Evolutionary conservation across 768 basidiomycete species (phyloP).

Genomic region (Lactarius pseudohatsudake): DNA sequence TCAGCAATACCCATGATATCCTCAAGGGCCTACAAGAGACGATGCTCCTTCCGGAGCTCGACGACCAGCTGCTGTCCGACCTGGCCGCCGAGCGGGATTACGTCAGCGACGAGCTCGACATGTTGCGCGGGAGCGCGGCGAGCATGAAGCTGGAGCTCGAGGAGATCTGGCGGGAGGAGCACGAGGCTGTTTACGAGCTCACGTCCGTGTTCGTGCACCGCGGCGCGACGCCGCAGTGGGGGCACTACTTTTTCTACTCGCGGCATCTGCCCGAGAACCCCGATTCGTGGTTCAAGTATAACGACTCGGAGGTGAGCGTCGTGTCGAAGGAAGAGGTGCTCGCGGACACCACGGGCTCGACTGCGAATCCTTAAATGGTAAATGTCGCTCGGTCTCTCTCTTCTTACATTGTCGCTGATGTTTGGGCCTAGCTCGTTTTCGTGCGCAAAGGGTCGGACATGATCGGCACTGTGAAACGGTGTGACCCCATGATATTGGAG

Average conservation of each 20-base stretch:
- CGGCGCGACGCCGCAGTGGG: conserved; percentile 81
- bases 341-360: conserved; percentile 85
- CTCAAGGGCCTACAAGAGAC: conserved; percentile 49
- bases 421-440: conserved; percentile 53
- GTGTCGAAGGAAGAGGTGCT: conserved; percentile 82
- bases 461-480: conserved; percentile 79
- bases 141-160: conserved; percentile 70
- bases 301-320: conserved; percentile 81
- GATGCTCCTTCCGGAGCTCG: conserved; percentile 50
- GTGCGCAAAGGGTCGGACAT: conserved; percentile 76
- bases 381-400: background rate
- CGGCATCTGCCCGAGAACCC: conserved; percentile 77
- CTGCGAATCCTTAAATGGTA: conserved; percentile 86
- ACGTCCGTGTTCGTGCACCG: conserved; percentile 96
- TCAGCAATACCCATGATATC: conserved; percentile 58
- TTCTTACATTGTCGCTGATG: background rate
- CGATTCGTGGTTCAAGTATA: conserved; percentile 95
- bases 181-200: conserved; percentile 76
- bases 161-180: conserved; percentile 68
- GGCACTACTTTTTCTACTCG: conserved; percentile 97
- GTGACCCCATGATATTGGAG: conserved; percentile 37
- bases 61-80: conserved; percentile 53
- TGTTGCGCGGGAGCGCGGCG: conserved; percentile 48
- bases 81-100: conserved; percentile 54
- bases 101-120: conserved; percentile 57